phyloP scores from a whole-genome alignment of 2,329 filamentous ascomycete genomes.

The Hypoxylon sp. region DNA sequence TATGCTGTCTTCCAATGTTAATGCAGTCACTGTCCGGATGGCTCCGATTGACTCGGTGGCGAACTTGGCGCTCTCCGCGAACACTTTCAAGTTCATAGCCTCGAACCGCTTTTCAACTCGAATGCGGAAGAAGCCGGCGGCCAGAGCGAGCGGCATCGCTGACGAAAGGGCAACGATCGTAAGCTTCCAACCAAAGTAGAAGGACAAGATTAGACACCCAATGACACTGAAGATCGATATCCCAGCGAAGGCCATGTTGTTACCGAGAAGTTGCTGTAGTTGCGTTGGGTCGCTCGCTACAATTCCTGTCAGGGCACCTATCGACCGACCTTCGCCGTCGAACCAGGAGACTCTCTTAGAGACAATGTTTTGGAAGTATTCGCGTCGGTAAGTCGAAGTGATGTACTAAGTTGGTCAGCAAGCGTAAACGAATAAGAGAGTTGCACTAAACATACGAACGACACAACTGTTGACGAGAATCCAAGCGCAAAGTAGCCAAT shows the following conservation, averaged over 20 bases:
- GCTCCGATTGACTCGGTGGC: constrained; percentile 80
- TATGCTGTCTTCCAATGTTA: constrained; percentile 77
- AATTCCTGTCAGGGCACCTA: constrained; percentile 69
- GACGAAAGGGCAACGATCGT: constrained; percentile 75
- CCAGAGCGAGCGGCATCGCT: constrained; percentile 63
- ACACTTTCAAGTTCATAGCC: constrained; percentile 72
- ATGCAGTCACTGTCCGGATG: constrained; percentile 76
- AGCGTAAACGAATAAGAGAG: background rate
- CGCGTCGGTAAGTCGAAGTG: constrained; percentile 66
- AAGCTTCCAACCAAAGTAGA: constrained; percentile 82
- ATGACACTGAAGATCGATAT: constrained; percentile 74
- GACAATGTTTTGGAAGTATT: constrained; percentile 71
- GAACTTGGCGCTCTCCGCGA: constrained; percentile 78
- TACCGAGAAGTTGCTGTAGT: constrained; percentile 71
- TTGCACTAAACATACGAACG: constrained; percentile 51
- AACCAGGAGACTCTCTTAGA: constrained; percentile 71
- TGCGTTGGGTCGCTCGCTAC: constrained; percentile 68
- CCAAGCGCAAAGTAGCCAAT: constrained; percentile 66
- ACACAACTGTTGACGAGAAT: constrained; percentile 60
- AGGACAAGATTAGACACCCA: constrained; percentile 75
- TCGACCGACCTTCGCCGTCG: constrained; percentile 69
- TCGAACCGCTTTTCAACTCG: constrained; percentile 50
- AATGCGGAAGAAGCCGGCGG: constrained; percentile 57
- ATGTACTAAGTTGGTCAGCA: constrained; percentile 53
- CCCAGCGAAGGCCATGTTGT: constrained; percentile 72